A percentile compares a stretch with the other conserved stretches of the same genome.
Evolutionary conservation across 2,329 filamentous ascomycete genomes (phyloP).

Genomic region (Colletotrichum sp.): DNA sequence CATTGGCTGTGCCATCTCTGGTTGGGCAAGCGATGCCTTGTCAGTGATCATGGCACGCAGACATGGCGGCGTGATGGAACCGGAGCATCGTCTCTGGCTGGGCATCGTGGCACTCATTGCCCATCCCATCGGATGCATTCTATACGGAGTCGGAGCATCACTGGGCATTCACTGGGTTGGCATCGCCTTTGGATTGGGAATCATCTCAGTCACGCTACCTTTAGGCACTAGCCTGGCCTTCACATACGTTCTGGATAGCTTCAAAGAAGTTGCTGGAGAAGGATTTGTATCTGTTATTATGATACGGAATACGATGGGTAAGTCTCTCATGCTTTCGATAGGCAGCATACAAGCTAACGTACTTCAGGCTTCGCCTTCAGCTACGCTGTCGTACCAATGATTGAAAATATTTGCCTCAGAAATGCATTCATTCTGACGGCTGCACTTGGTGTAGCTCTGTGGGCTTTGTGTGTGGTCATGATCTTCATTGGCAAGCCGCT

Average conservation of each 20-base stretch:
- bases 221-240: conserved; percentile 26
- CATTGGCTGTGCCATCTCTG: conserved; percentile 26
- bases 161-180: conserved; percentile 28
- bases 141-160: conserved; percentile 27
- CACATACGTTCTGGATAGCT: conserved; percentile 28
- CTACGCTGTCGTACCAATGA: conserved; percentile 28
- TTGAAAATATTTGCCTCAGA: conserved; percentile 22
- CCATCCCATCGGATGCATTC: conserved; percentile 26
- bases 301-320: conserved; percentile 28
- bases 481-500: conserved; percentile 18
- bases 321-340: background rate
- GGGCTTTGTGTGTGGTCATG: conserved; percentile 12
- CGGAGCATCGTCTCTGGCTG: conserved; percentile 28
- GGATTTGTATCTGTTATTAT: conserved; percentile 25
- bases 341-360: background rate
- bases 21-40: conserved; percentile 25
- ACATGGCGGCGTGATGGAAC: conserved; percentile 28
- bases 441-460: conserved; percentile 21
- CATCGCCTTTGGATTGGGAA: conserved; percentile 24
- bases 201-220: conserved; percentile 25
- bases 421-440: conserved; percentile 25
- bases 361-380: conserved; percentile 26
- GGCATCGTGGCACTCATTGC: conserved; percentile 23
- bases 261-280: conserved; percentile 27
- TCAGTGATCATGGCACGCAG: conserved; percentile 23